Conservation (phyloP, 2,329 filamentous ascomycete species). For the Monilinia fructicola region DNA sequence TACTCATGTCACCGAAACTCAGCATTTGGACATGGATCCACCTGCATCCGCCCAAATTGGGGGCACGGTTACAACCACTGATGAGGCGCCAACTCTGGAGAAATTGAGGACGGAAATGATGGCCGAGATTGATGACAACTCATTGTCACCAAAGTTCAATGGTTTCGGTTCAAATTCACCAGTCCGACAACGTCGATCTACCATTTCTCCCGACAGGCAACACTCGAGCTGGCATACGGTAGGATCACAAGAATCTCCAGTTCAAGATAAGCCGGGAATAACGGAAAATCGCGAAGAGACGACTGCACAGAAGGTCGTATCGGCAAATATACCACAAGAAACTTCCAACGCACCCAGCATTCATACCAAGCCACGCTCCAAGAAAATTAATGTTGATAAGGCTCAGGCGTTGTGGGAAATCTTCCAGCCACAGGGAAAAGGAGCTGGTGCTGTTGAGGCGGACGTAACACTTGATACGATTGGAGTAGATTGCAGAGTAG, state of each 20-base stretch:
- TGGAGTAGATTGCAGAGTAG: constrained; percentile 12
- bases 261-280: not conserved
- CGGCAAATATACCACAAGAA: not conserved
- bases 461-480: constrained; percentile 15
- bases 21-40: constrained; percentile 27
- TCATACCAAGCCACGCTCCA: not conserved
- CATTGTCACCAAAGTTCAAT: constrained; percentile 39
- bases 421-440: constrained; percentile 24
- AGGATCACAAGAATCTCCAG: constrained; percentile 15
- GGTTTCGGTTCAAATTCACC: constrained; percentile 38
- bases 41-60: constrained; percentile 1
- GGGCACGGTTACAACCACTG: constrained; percentile 22
- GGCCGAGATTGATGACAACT: constrained; percentile 26
- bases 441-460: not conserved
- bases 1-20: constrained; percentile 37
- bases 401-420: constrained; percentile 31
- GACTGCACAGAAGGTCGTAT: not conserved
- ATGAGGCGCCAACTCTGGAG: constrained; percentile 32
- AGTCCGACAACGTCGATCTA: constrained; percentile 8
- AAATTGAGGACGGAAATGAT: constrained; percentile 33
- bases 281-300: not conserved
- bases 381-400: constrained; percentile 22
- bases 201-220: constrained; percentile 22
- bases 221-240: constrained; percentile 36
- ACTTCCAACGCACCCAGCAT: not conserved